Conservation (phyloP, 2,329 filamentous ascomycete species). For the Chalaropsis ovoidea region DNA sequence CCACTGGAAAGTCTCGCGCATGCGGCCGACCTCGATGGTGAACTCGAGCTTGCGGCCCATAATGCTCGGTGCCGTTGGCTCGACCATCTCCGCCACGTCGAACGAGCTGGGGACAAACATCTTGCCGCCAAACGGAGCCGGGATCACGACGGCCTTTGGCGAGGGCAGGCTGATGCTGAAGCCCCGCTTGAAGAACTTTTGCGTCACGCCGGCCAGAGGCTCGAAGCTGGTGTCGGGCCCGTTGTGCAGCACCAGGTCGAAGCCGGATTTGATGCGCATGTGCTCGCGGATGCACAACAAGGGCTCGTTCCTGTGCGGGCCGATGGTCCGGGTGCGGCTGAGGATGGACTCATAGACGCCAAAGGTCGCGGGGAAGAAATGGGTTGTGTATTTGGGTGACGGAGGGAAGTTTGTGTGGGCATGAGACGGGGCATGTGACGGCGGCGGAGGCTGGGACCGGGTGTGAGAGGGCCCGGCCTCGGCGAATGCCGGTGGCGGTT, state of each 20-base stretch:
- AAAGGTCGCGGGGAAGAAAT: conserved; percentile 23
- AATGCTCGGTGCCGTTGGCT: conserved; percentile 24
- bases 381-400: neutral
- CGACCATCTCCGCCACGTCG: conserved; percentile 23
- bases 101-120: conserved; percentile 20
- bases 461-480: neutral
- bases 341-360: conserved; percentile 20
- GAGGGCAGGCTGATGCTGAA: conserved; percentile 25
- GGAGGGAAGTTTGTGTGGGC: neutral
- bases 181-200: neutral
- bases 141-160: neutral
- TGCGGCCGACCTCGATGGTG: conserved; percentile 31
- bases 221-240: conserved; percentile 16
- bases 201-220: conserved; percentile 19
- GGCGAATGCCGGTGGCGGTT: neutral
- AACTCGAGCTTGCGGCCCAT: conserved; percentile 31
- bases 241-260: conserved; percentile 18
- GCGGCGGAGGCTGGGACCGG: neutral
- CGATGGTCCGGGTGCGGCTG: conserved; percentile 19
- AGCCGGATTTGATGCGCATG: conserved; percentile 6
- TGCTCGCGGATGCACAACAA: conserved; percentile 20
- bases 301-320: conserved; percentile 17
- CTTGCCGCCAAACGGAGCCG: neutral
- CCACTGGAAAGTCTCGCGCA: conserved; percentile 38
- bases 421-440: neutral